Conservation (phyloP, 768 basidiomycete genomes). For the Pleurotus pulmonarius region DNA sequence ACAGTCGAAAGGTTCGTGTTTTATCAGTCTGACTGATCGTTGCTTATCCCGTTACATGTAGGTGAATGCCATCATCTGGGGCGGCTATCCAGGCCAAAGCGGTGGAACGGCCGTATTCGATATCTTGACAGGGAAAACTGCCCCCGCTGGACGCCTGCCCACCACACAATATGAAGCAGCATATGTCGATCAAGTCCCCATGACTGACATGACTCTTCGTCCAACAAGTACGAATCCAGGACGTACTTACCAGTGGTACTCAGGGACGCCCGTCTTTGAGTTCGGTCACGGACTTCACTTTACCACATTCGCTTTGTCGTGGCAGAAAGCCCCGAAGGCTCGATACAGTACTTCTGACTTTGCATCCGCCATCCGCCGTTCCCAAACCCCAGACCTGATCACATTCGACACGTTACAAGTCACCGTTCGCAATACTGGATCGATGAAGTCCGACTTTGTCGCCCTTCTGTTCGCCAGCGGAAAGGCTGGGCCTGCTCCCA, state of each 20-base stretch:
- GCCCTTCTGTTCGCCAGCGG: constrained; percentile 49
- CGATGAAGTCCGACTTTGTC: constrained; percentile 49
- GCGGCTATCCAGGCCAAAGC: constrained; percentile 54
- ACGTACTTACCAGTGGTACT: constrained; percentile 58
- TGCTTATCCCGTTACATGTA: constrained; percentile 12
- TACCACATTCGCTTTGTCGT: constrained; percentile 43
- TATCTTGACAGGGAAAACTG: constrained; percentile 44
- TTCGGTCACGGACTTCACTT: constrained; percentile 57
- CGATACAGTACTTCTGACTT: constrained; percentile 41
- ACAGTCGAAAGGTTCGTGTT: constrained; percentile 31
- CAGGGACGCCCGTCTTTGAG: constrained; percentile 44
- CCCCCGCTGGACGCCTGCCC: constrained; percentile 53
- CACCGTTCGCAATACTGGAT: constrained; percentile 44
- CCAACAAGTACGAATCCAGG: constrained; percentile 46
- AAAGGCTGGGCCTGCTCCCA: constrained; percentile 44
- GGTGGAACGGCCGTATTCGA: constrained; percentile 53
- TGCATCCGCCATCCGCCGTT: constrained; percentile 18
- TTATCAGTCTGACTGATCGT: not conserved
- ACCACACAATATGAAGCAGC: constrained; percentile 50
- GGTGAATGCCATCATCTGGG: constrained; percentile 56
- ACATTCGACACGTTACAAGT: constrained; percentile 46
- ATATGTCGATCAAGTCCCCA: constrained; percentile 44
- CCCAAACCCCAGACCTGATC: constrained; percentile 34
- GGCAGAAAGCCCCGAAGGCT: constrained; percentile 28
- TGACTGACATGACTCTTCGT: constrained; percentile 58